Conservation (phyloP, 2,329 filamentous ascomycete genomes). For the Trichoderma citrinoviride region DNA sequence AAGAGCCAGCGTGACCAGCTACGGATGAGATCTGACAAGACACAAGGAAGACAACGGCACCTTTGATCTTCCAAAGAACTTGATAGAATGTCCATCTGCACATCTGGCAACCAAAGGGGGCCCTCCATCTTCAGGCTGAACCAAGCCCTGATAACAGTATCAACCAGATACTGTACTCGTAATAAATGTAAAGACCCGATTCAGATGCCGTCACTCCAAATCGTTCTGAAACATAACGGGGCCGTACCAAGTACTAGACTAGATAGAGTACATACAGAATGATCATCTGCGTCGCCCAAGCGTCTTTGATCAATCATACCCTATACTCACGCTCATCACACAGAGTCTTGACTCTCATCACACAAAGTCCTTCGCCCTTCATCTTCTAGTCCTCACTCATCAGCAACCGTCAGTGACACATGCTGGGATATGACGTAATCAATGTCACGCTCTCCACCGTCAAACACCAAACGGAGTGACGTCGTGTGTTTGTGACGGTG, state of each 20-base stretch:
- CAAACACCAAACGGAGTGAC: slow-evolving; percentile 3
- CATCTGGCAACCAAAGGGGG: no score
- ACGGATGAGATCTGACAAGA: no score
- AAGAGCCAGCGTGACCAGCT: no score
- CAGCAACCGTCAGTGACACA: slow-evolving; percentile 2
- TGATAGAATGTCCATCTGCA: no score
- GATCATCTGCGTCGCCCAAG: neutral
- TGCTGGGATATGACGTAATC: slow-evolving; percentile 17
- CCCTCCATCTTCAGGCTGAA: neutral
- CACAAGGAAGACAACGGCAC: no score
- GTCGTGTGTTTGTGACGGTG: neutral
- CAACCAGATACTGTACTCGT: no score
- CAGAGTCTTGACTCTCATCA: neutral
- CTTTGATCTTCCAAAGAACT: no score
- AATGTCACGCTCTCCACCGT: slow-evolving; percentile 1
- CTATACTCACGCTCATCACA: no score
- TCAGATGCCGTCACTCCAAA: slow-evolving; percentile 2
- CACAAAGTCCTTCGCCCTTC: neutral
- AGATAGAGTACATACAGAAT: neutral
- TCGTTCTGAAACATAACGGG: slow-evolving; percentile 3
- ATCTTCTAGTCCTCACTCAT: neutral
- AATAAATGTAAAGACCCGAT: neutral
- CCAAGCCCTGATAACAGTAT: neutral
- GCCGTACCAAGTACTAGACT: no score
- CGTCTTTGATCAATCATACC: neutral